Evolutionary conservation across 306 rosid species (phyloP).

Genomic region (Benincasa hispida): DNA sequence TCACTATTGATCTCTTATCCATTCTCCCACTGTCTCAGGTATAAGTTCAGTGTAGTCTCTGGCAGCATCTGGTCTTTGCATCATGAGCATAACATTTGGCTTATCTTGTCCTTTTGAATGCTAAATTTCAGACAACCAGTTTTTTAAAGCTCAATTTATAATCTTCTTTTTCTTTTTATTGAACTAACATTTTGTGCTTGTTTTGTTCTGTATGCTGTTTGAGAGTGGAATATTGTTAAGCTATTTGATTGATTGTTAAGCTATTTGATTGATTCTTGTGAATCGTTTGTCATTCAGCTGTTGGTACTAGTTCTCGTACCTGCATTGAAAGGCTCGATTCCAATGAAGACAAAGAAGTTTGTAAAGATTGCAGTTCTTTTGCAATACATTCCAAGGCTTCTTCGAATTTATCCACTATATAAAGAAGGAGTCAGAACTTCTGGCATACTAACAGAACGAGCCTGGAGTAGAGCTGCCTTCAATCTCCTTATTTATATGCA

Average conservation of each 20-base stretch:
- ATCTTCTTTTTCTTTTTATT: background rate
- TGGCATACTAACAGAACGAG: slow-evolving; percentile 76
- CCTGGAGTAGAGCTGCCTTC: slow-evolving; percentile 81
- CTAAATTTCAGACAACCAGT: background rate
- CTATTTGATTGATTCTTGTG: background rate
- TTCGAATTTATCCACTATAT: slow-evolving; percentile 44
- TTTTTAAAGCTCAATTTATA: background rate
- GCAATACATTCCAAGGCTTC: slow-evolving; percentile 59
- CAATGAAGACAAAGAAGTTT: slow-evolving; percentile 30
- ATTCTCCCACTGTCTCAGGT: slow-evolving; percentile 92
- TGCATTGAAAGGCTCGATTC: background rate
- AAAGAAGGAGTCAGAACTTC: slow-evolving; percentile 57
- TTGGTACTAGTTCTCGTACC: slow-evolving; percentile 27
- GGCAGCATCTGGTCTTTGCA: background rate
- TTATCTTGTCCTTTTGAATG: background rate
- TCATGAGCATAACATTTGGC: background rate
- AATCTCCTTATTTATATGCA: slow-evolving; percentile 86
- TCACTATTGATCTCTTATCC: slow-evolving; percentile 63
- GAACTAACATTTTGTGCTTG: background rate
- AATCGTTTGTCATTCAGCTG: slow-evolving; percentile 24
- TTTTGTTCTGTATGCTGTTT: no score
- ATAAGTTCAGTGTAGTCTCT: background rate
- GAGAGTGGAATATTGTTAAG: background rate
- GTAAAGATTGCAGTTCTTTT: slow-evolving; percentile 32
- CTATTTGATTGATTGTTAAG: no score